Conservation (phyloP, 345 rosid species). For the Clausena lansium region DNA sequence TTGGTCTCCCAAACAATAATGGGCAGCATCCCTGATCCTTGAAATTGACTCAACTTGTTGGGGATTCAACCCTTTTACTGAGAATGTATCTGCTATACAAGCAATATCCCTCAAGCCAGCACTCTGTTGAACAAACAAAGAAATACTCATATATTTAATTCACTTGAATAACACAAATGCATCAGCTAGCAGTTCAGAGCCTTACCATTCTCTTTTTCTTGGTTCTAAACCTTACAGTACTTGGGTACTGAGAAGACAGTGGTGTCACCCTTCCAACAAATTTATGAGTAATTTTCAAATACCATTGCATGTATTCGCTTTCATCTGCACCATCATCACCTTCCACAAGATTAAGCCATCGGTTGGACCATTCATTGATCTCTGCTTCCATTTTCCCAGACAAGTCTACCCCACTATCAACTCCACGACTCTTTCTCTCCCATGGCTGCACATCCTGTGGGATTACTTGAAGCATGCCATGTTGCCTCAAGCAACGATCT, state of each 20-base stretch:
- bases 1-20: conserved; percentile 42
- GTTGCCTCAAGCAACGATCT: conserved; percentile 77
- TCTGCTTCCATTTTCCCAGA: conserved; percentile 61
- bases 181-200: neutral
- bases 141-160: neutral
- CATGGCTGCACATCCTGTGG: conserved; percentile 62
- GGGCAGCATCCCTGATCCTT: conserved; percentile 42
- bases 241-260: conserved; percentile 31
- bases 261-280: conserved; percentile 43
- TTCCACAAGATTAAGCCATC: conserved; percentile 44
- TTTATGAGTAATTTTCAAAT: conserved; percentile 48
- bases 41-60: conserved; percentile 43
- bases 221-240: conserved; percentile 25
- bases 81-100: conserved; percentile 41
- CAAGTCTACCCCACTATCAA: conserved; percentile 71
- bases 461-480: conserved; percentile 59
- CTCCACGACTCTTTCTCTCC: conserved; percentile 72
- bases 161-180: neutral
- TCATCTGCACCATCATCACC: conserved; percentile 50
- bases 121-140: conserved; percentile 25
- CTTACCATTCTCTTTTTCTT: conserved; percentile 36
- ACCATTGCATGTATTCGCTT: conserved; percentile 70
- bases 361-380: conserved; percentile 67
- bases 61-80: conserved; percentile 36
- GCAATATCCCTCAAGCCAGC: conserved; percentile 50